A percentile compares a stretch with the other conserved stretches of the same genome.
These are phyloP conservation scores for Macrotyloma uniflorum DNA, from an alignment of 306 rosid genomes.

Conservation along the genomic window DNA sequence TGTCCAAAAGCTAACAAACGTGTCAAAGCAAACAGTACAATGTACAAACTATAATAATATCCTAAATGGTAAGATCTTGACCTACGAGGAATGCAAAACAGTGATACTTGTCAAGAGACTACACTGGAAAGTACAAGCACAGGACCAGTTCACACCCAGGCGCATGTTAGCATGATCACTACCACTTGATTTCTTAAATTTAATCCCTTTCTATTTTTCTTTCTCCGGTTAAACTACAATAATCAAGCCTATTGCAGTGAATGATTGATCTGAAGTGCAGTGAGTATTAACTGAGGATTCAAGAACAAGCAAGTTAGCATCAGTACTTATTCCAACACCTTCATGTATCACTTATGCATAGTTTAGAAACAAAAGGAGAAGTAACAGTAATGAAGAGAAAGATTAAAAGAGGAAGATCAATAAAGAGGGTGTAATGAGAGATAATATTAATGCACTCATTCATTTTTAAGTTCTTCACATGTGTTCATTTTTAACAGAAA, in stretches of 20 bases:
- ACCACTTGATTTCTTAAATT: neutral
- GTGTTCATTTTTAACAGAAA: no score
- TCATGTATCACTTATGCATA: neutral
- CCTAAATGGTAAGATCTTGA: conserved; percentile 47
- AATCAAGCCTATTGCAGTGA: conserved; percentile 1
- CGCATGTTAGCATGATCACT: conserved; percentile 39
- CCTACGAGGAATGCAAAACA: conserved; percentile 41
- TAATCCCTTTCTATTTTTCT: neutral
- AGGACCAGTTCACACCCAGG: conserved; percentile 7
- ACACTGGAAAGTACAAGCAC: neutral
- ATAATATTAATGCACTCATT: neutral
- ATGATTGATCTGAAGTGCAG: neutral
- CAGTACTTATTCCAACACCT: neutral
- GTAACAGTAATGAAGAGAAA: neutral
- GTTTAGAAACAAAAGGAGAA: neutral
- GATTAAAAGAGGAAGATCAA: neutral
- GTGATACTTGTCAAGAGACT: conserved; percentile 39
- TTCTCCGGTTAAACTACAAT: neutral
- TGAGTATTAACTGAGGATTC: neutral
- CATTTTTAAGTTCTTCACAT: neutral
- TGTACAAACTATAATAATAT: conserved; percentile 35
- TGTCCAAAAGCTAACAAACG: conserved; percentile 36
- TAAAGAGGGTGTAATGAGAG: neutral
- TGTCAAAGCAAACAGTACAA: conserved; percentile 42
- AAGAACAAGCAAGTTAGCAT: conserved; percentile 15